phyloP scores from a whole-genome alignment of 257 asterid species.

The Coffea canephora region DNA sequence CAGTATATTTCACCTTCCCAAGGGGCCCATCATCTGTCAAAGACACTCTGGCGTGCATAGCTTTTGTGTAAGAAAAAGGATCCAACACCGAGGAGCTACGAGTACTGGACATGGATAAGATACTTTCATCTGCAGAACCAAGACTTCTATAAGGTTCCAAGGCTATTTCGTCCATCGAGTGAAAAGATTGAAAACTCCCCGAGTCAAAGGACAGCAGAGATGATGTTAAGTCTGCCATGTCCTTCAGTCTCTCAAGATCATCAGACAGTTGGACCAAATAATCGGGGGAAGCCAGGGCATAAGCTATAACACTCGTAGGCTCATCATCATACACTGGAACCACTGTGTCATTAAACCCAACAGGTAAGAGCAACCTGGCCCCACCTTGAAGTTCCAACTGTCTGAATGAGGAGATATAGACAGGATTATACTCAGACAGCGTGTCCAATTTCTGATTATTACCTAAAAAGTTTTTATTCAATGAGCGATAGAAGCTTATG shows the following conservation, averaged over 20 bases:
- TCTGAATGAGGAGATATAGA: slow-evolving; percentile 67
- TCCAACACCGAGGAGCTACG: slow-evolving; percentile 60
- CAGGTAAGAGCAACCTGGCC: slow-evolving; percentile 62
- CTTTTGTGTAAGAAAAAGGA: slow-evolving; percentile 57
- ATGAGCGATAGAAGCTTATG: slow-evolving; percentile 58
- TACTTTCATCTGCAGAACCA: slow-evolving; percentile 69
- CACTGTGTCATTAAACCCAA: slow-evolving; percentile 68
- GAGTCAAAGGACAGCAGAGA: slow-evolving; percentile 50
- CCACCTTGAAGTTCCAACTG: slow-evolving; percentile 68
- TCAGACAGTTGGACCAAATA: slow-evolving; percentile 55
- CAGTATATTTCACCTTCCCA: slow-evolving; percentile 73
- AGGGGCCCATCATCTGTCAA: slow-evolving; percentile 59
- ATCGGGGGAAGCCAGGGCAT: slow-evolving; percentile 63
- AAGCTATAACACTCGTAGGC: slow-evolving; percentile 89
- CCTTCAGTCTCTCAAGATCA: slow-evolving; percentile 62
- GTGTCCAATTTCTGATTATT: slow-evolving; percentile 59
- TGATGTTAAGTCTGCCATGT: slow-evolving; percentile 35
- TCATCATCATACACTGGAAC: slow-evolving; percentile 89
- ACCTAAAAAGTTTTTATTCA: slow-evolving; percentile 57
- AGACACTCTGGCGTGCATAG: slow-evolving; percentile 69
- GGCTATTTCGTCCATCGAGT: slow-evolving; percentile 57
- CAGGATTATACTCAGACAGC: slow-evolving; percentile 54
- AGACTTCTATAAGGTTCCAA: slow-evolving; percentile 60
- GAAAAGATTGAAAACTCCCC: slow-evolving; percentile 44
- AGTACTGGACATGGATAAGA: slow-evolving; percentile 44